Conservation (phyloP, 208 protist species). For the Trypanosomatidae sp. region DNA sequence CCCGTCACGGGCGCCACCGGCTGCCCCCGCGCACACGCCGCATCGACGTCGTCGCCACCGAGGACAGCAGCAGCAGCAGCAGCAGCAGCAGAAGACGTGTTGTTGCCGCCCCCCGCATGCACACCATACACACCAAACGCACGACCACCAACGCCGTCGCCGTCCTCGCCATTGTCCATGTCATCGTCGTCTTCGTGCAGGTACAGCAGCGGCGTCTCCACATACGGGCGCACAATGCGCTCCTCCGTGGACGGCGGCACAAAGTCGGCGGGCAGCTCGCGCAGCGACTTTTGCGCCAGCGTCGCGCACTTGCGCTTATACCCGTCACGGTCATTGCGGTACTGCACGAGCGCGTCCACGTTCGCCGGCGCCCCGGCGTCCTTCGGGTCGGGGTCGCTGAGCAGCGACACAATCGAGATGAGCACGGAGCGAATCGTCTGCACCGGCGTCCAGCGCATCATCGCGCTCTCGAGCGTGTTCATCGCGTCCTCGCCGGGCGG, state of each 20-base stretch:
- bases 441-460: slow-evolving; percentile 95
- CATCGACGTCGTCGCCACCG: slow-evolving; percentile 32
- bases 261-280: slow-evolving; percentile 79
- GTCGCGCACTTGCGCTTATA: slow-evolving; percentile 50
- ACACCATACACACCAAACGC: neutral
- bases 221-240: slow-evolving; percentile 11
- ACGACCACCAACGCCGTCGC: slow-evolving; percentile 10
- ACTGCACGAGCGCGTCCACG: slow-evolving; percentile 88
- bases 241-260: slow-evolving; percentile 59
- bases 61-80: slow-evolving; percentile 5
- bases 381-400: slow-evolving; percentile 90
- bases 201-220: neutral
- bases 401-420: slow-evolving; percentile 89
- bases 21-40: slow-evolving; percentile 6
- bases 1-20: slow-evolving; percentile 1
- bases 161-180: slow-evolving; percentile 12
- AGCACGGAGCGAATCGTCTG: slow-evolving; percentile 93
- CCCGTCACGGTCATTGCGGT: slow-evolving; percentile 45
- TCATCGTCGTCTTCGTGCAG: slow-evolving; percentile 5
- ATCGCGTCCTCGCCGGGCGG: slow-evolving; percentile 93
- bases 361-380: slow-evolving; percentile 91
- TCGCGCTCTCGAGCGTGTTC: slow-evolving; percentile 75
- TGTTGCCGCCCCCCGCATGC: neutral
- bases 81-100: no score
- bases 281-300: slow-evolving; percentile 81